phyloP scores from a whole-genome alignment of 23 red algal genomes.

The Gracilaria gracilis region DNA sequence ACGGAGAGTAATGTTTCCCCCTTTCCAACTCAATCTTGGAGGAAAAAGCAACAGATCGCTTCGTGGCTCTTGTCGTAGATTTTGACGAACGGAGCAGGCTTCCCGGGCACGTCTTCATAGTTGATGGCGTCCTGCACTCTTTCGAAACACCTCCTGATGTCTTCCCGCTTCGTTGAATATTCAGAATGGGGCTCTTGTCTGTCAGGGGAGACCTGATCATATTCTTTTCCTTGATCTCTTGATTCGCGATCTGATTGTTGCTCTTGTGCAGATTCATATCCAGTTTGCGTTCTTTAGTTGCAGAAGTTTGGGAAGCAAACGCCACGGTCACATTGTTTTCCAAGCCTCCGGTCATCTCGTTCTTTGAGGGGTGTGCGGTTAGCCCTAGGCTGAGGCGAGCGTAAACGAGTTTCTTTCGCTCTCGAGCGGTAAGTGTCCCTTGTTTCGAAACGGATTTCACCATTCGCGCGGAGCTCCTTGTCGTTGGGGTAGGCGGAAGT shows the following conservation, averaged over 20 bases:
- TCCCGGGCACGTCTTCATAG: neutral
- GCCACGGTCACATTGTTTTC: slow-evolving; percentile 9
- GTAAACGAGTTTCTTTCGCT: slow-evolving; percentile 19
- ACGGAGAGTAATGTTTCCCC: slow-evolving; percentile 53
- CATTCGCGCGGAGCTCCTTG: neutral
- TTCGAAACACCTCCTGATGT: neutral
- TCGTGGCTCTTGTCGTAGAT: neutral
- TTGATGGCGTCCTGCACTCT: slow-evolving; percentile 14
- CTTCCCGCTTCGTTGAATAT: neutral
- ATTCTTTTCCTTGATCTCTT: neutral
- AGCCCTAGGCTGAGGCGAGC: slow-evolving; percentile 22
- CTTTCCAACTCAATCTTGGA: slow-evolving; percentile 30
- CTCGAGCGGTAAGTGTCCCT: neutral
- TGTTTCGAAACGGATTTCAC: slow-evolving; percentile 9
- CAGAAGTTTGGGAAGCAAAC: neutral
- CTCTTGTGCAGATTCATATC: neutral
- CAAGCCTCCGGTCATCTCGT: neutral
- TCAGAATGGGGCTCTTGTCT: slow-evolving; percentile 6
- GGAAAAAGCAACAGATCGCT: slow-evolving; percentile 24
- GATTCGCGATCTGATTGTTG: neutral
- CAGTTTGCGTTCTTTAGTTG: neutral
- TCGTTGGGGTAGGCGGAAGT: neutral
- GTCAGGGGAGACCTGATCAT: neutral
- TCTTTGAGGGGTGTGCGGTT: slow-evolving; percentile 3
- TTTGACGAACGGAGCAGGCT: slow-evolving; percentile 29